Conservation (phyloP, 1,139 yeast species). For the Candida labiduridarum region DNA sequence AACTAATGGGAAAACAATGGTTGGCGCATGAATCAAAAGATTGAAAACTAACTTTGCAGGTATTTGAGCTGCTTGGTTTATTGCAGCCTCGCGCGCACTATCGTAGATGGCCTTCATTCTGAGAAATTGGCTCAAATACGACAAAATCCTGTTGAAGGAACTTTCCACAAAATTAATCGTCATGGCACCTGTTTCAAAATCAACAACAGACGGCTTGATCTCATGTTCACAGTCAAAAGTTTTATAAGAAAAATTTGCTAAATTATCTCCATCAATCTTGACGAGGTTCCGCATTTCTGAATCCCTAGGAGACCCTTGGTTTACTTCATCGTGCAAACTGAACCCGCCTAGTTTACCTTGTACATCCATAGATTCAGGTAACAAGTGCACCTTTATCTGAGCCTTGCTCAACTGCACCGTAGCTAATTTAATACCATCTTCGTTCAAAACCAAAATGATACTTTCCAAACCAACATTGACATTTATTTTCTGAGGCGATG, state of each 20-base stretch:
- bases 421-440: slow-evolving; percentile 81
- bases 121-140: slow-evolving; percentile 73
- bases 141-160: slow-evolving; percentile 68
- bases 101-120: slow-evolving; percentile 89
- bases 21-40: slow-evolving; percentile 76
- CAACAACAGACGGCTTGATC: slow-evolving; percentile 53
- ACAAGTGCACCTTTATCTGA: slow-evolving; percentile 59
- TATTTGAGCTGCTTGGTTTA: slow-evolving; percentile 63
- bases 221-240: slow-evolving; percentile 67
- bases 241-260: slow-evolving; percentile 83
- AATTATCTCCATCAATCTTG: slow-evolving; percentile 78
- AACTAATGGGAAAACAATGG: slow-evolving; percentile 72
- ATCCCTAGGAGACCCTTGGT: slow-evolving; percentile 61
- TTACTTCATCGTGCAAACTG: slow-evolving; percentile 74
- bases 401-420: slow-evolving; percentile 80
- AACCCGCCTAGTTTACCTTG: slow-evolving; percentile 79
- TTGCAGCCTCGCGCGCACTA: slow-evolving; percentile 83
- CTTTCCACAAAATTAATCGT: slow-evolving; percentile 78
- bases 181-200: slow-evolving; percentile 74
- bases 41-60: slow-evolving; percentile 72
- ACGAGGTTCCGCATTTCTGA: slow-evolving; percentile 67
- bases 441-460: slow-evolving; percentile 74
- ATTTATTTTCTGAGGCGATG: slow-evolving; percentile 72
- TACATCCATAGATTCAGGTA: slow-evolving; percentile 81
- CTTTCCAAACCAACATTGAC: slow-evolving; percentile 73